A percentile compares a stretch with the other conserved stretches of the same genome.
Conservation (phyloP, 2,329 filamentous ascomycete species). For the Aspergillus spinulosporus region DNA sequence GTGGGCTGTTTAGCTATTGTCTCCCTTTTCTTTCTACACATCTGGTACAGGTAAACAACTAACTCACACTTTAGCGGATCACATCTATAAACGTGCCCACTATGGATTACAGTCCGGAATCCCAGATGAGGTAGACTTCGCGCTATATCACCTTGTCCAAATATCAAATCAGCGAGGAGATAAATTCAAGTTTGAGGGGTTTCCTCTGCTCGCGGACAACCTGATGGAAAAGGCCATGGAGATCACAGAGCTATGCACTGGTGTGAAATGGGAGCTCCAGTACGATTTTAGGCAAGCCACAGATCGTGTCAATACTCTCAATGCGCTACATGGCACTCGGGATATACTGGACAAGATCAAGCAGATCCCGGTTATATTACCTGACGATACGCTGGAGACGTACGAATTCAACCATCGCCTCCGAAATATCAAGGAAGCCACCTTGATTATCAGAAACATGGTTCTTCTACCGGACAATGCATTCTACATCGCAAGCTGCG, state of each 20-base stretch:
- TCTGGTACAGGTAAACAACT: slow-evolving; percentile 4
- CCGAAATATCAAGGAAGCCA: slow-evolving; percentile 78
- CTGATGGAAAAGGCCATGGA: slow-evolving; percentile 82
- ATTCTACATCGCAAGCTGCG: slow-evolving; percentile 71
- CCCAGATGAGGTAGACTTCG: slow-evolving; percentile 83
- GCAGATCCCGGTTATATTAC: slow-evolving; percentile 59
- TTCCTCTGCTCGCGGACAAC: slow-evolving; percentile 82
- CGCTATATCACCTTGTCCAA: slow-evolving; percentile 88
- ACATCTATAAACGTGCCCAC: slow-evolving; percentile 87
- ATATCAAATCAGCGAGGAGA: slow-evolving; percentile 94
- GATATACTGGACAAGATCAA: slow-evolving; percentile 73
- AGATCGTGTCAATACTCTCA: slow-evolving; percentile 57
- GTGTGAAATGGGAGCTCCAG: slow-evolving; percentile 76
- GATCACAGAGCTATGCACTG: slow-evolving; percentile 75
- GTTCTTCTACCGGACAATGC: slow-evolving; percentile 88
- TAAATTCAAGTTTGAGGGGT: slow-evolving; percentile 93
- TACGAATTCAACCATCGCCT: slow-evolving; percentile 69
- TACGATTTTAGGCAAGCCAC: slow-evolving; percentile 62
- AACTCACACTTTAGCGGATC: slow-evolving; percentile 35
- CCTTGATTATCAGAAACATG: slow-evolving; percentile 91
- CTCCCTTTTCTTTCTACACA: not conserved
- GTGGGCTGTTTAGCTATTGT: slow-evolving; percentile 14
- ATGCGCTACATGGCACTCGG: slow-evolving; percentile 66
- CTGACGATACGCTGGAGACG: slow-evolving; percentile 69
- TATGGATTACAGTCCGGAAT: slow-evolving; percentile 79